Percentiles rank a stretch among this genome's conserved stretches.
These are phyloP conservation scores for Noccaea caerulescens DNA, from an alignment of 345 rosid species.

Conservation along the genomic window DNA sequence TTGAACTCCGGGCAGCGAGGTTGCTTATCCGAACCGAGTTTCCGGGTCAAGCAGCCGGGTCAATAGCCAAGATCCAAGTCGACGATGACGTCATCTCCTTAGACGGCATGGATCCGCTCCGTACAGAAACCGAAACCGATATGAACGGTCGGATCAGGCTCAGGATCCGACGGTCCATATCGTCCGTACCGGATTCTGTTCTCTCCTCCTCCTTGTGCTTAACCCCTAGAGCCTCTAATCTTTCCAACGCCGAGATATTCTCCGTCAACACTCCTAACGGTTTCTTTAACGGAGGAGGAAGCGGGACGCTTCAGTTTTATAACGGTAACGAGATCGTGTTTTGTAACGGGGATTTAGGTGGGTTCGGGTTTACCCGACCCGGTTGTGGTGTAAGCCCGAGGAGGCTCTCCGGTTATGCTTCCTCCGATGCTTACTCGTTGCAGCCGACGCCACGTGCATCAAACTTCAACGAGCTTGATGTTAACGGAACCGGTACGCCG, in stretches of 20 bases:
- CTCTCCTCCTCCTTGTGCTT: constrained; percentile 48
- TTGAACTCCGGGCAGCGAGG: constrained; percentile 59
- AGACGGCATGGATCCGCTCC: constrained; percentile 53
- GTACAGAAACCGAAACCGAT: constrained; percentile 55
- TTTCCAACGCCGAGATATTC: constrained; percentile 59
- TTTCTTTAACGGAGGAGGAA: constrained; percentile 63
- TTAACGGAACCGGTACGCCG: constrained; percentile 38
- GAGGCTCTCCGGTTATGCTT: constrained; percentile 63
- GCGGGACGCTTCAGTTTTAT: constrained; percentile 50
- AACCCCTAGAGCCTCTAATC: constrained; percentile 54
- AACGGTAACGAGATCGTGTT: constrained; percentile 54
- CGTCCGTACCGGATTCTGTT: constrained; percentile 44
- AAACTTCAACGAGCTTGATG: constrained; percentile 51
- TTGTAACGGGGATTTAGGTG: constrained; percentile 55
- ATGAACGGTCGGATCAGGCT: constrained; percentile 51
- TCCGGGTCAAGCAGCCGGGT: constrained; percentile 54
- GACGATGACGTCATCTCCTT: constrained; percentile 61
- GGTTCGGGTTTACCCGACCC: constrained; percentile 59
- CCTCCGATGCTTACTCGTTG: constrained; percentile 75
- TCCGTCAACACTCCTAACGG: constrained; percentile 58
- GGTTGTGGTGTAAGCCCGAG: constrained; percentile 54
- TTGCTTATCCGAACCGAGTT: constrained; percentile 53
- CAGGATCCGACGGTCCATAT: constrained; percentile 46
- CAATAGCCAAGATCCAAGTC: constrained; percentile 51
- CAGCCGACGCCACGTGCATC: constrained; percentile 60